phyloP scores from a whole-genome alignment of 441 rosid species.

The Populus hybrid region DNA sequence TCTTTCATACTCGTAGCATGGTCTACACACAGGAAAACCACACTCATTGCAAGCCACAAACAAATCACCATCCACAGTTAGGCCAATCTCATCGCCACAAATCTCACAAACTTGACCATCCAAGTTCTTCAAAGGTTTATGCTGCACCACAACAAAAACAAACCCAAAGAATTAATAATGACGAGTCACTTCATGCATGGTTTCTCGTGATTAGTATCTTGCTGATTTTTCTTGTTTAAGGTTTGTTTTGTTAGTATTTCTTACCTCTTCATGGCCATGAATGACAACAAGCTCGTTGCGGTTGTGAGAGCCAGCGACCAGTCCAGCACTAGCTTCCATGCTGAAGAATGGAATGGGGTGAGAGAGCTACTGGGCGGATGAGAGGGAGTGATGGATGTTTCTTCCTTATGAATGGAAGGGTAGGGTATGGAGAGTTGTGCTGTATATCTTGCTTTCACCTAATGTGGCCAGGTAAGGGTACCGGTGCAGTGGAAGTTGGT shows the following conservation, averaged over 20 bases:
- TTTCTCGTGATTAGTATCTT: background rate
- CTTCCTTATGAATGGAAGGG: constrained; percentile 34
- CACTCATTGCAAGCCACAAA: constrained; percentile 98
- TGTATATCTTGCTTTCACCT: constrained; percentile 28
- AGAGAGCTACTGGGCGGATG: constrained; percentile 5
- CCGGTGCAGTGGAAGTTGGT: constrained; percentile 39
- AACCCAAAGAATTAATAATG: background rate
- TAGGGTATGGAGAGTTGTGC: constrained; percentile 9
- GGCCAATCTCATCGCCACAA: constrained; percentile 77
- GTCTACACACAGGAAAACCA: constrained; percentile 88
- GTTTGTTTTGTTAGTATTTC: background rate
- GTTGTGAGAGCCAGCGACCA: constrained; percentile 97
- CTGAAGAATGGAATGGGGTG: background rate
- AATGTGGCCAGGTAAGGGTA: constrained; percentile 36
- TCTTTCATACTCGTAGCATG: constrained; percentile 94
- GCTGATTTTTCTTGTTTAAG: background rate
- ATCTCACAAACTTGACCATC: constrained; percentile 94
- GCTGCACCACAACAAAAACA: constrained; percentile 41
- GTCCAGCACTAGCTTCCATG: constrained; percentile 99
- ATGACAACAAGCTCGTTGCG: constrained; percentile 98
- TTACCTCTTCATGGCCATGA: constrained; percentile 94
- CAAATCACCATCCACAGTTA: constrained; percentile 85
- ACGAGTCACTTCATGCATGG: background rate
- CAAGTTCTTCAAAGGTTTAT: constrained; percentile 72
- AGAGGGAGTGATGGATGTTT: constrained; percentile 18